These are phyloP conservation scores for Moesziomyces sp. DNA, from an alignment of 1,284 basidiomycete species.

Conservation along the genomic window DNA sequence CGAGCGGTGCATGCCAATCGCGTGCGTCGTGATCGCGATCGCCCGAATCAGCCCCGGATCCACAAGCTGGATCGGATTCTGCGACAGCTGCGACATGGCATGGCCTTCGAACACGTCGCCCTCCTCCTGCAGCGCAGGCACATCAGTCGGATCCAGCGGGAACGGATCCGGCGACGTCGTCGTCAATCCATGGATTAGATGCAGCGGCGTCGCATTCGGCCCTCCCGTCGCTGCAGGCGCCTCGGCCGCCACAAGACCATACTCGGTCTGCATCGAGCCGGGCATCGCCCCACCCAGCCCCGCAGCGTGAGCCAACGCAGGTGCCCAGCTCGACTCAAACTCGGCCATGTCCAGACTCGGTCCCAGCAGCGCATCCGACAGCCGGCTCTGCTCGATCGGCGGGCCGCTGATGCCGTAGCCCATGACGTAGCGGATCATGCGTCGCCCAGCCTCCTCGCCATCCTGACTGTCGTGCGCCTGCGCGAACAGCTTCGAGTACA, in stretches of 20 bases:
- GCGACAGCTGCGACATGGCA: constrained; percentile 9
- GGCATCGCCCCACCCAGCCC: constrained; percentile 42
- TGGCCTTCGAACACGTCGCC: constrained; percentile 33
- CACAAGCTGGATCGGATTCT: constrained; percentile 42
- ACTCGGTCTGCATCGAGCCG: constrained; percentile 34
- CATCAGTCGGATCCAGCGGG: constrained; percentile 62
- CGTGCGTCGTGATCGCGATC: constrained; percentile 62
- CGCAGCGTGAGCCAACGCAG: constrained; percentile 55
- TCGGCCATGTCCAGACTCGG: constrained; percentile 60
- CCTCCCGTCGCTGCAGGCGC: constrained; percentile 45
- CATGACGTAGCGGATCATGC: constrained; percentile 61
- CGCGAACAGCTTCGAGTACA: constrained; percentile 44
- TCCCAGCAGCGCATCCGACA: constrained; percentile 57
- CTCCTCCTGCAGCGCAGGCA: constrained; percentile 51
- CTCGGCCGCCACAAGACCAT: constrained; percentile 36
- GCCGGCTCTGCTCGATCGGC: constrained; percentile 55
- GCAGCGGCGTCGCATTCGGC: constrained; percentile 65
- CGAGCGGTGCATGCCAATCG: constrained; percentile 56
- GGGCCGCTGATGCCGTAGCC: constrained; percentile 64
- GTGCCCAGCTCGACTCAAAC: constrained; percentile 60
- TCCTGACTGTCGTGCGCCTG: constrained; percentile 44
- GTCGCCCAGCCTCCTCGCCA: constrained; percentile 10
- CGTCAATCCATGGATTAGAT: constrained; percentile 65
- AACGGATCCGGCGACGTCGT: constrained; percentile 57
- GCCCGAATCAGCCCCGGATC: constrained; percentile 62